Percentiles rank a stretch among this genome's conserved stretches.
Evolutionary conservation across 2,329 filamentous ascomycete genomes (phyloP).

Genomic region (Sporothrix pallida): DNA sequence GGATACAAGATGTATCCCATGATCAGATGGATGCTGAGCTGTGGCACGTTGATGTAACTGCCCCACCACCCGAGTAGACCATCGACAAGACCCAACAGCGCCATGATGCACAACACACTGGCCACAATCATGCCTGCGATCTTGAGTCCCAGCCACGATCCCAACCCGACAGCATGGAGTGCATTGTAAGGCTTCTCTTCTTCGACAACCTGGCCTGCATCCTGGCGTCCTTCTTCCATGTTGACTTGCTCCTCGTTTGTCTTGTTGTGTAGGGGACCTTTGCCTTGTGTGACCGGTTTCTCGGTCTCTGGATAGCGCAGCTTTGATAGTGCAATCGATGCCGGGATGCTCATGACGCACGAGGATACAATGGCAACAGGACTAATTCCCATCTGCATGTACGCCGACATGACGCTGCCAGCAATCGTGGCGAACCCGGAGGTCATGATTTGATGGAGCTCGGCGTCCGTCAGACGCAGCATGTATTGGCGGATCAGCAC

Average conservation of each 20-base stretch:
- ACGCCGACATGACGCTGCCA: slow-evolving; percentile 83
- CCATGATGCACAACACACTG: slow-evolving; percentile 83
- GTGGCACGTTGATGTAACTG: slow-evolving; percentile 71
- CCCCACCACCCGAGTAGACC: slow-evolving; percentile 85
- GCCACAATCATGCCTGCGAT: slow-evolving; percentile 83
- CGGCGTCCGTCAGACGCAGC: slow-evolving; percentile 80
- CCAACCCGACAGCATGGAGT: slow-evolving; percentile 83
- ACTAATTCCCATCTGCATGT: slow-evolving; percentile 83
- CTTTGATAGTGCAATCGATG: slow-evolving; percentile 87
- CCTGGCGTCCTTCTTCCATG: slow-evolving; percentile 2
- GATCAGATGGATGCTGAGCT: slow-evolving; percentile 76
- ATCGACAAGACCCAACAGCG: slow-evolving; percentile 74
- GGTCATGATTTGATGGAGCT: slow-evolving; percentile 91
- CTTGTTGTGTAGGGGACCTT: slow-evolving; percentile 68
- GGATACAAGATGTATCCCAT: slow-evolving; percentile 80
- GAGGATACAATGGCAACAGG: slow-evolving; percentile 85
- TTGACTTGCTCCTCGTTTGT: not conserved
- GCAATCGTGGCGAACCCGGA: slow-evolving; percentile 93
- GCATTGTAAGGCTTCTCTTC: slow-evolving; percentile 65
- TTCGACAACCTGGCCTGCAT: not conserved
- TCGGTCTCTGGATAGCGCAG: slow-evolving; percentile 88
- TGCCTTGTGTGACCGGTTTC: slow-evolving; percentile 81
- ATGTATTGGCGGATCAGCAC: slow-evolving; percentile 92
- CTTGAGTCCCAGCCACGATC: slow-evolving; percentile 84
- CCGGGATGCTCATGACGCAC: slow-evolving; percentile 95